Percentiles rank a stretch among this genome's conserved stretches.
These are phyloP conservation scores for Purpureocillium lavendulum DNA, from an alignment of 2,329 filamentous ascomycete species.

Conservation along the genomic window DNA sequence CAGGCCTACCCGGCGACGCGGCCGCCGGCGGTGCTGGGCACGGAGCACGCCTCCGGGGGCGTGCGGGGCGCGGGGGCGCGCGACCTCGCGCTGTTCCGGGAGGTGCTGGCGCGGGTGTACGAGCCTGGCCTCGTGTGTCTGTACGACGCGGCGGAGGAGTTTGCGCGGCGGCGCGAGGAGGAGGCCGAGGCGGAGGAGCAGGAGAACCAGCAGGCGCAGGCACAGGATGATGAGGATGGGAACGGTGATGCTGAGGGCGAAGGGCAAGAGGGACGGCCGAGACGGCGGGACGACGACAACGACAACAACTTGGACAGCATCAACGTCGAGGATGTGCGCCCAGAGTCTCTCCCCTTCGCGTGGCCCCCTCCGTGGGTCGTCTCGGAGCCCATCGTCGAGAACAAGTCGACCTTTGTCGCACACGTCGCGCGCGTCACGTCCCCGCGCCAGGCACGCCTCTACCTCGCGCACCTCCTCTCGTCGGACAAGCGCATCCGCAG, in stretches of 20 bases:
- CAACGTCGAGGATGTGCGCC: too few relatives aligned
- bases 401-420: conserved; percentile 83
- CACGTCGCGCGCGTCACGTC: conserved; percentile 63
- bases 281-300: too few relatives aligned
- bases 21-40: conserved; percentile 66
- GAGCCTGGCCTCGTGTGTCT: conserved; percentile 71
- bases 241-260: background rate
- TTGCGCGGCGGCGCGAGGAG: conserved; percentile 37
- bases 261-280: too few relatives aligned
- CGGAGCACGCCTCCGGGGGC: conserved; percentile 70
- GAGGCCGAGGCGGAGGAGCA: conserved; percentile 11
- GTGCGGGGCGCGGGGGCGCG: conserved; percentile 64
- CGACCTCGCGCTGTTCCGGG: conserved; percentile 60
- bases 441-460: conserved; percentile 61
- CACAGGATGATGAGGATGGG: conserved; percentile 13
- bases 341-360: conserved; percentile 11
- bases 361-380: conserved; percentile 57
- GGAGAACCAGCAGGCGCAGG: background rate
- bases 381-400: conserved; percentile 67
- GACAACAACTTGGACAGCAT: too few relatives aligned
- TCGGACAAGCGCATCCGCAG: conserved; percentile 77
- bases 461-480: conserved; percentile 66
- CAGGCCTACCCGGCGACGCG: conserved; percentile 59
- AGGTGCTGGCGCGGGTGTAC: conserved; percentile 60
- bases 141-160: conserved; percentile 82